Base-by-base conservation (phyloP, 2,329 filamentous ascomycete species). In the Calonectria hawksworthii region DNA sequence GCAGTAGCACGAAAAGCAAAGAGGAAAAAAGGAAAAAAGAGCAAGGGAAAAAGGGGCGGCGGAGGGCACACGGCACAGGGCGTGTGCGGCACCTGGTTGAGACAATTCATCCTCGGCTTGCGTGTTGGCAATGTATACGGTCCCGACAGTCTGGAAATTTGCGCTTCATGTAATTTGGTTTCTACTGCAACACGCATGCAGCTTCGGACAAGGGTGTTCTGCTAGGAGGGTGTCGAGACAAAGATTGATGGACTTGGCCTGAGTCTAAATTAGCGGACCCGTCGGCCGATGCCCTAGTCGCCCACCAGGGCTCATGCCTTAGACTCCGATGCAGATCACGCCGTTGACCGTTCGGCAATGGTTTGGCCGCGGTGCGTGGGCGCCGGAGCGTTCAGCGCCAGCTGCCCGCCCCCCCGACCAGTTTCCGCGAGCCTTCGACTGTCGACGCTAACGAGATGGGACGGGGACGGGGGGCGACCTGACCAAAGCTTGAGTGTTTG, bases 81-180 rank as follows among this genome's bases (percentile, higher is more conserved):
- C 26, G 78, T 75, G 74, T 69, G 68, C 56, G 52, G 61, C 59
- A 47, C 26, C 32, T 67, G 59, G 61, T 70, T 68, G 73, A 76
- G 76, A 77, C 74, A 77, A 74, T 74, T 69, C 74, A 74, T 68
- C 50, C 77, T 79, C 77, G 78, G 78, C 77, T 78, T 77, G 77
- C 70, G 72, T 77, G 77, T 80, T 74, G 69, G 65, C 56, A 75
- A 73, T 73, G 76, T 72, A 77, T 80, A 76, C 78, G 78, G 78
- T 82, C 80, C 83, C 83, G 83, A 83, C 82, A 83, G 81, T 80
- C 70, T 84, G 83, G 83, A 84, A 84, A 84, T 83, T 84, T 83
- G 82, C 81, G 79, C 81, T 80, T 77, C 78, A 76, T 74, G 79
- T 80, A 80, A 80, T 80, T 81, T 82, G 79, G 78, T 81, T 78